Base-by-base conservation (phyloP, 305 asterid genomes). In the Fraxinus angustifolia region DNA sequence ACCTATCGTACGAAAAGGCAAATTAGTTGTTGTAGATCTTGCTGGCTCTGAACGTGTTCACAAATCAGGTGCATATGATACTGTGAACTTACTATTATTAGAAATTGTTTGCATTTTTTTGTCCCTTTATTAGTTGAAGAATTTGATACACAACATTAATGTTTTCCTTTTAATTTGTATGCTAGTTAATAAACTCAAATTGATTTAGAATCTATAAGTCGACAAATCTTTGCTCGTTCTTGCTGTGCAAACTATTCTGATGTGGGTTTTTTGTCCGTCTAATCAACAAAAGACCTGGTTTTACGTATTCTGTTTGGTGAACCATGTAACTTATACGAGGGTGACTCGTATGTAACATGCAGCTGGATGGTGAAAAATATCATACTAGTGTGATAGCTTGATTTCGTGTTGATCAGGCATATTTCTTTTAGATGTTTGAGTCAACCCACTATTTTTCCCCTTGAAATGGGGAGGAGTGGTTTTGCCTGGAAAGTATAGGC, bases 1-100 rank as follows among this genome's bases (percentile, higher is more conserved):
- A 73, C 91, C 95, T 58, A 85, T 94, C 83, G 79, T 96, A 84
- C 91, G 98, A 42, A 96, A 91, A 89, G 93, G 98, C 88, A 96
- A 96, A 86, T 89, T 96, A 85, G 87, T 96, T 78, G 93, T 96
- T 42, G 99, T 96, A 76, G 99, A 96, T 91, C 99, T 96, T 85
- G 99, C 99, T 86, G 99, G 99, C 83, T 96, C 99, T 73, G 99
- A 96, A 78, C 98, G 99, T 60, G 88, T 96, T 80, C 91, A 92
- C 81, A 96, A 96, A 82, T 96, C 99, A 89, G 99, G 99, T 96
- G 76, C 83, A 31, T 77, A 79, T 76, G 71, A 31, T 53, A 36
- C 73, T 77, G 79, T 78, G 33, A 73, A 56, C 71, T 82, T 76
- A 53, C 58, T 77, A 7, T 58, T 71, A 30, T 34, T 38, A 73